These are phyloP conservation scores for Auriscalpium orientale DNA, from an alignment of 768 basidiomycete genomes.

Conservation along the genomic window DNA sequence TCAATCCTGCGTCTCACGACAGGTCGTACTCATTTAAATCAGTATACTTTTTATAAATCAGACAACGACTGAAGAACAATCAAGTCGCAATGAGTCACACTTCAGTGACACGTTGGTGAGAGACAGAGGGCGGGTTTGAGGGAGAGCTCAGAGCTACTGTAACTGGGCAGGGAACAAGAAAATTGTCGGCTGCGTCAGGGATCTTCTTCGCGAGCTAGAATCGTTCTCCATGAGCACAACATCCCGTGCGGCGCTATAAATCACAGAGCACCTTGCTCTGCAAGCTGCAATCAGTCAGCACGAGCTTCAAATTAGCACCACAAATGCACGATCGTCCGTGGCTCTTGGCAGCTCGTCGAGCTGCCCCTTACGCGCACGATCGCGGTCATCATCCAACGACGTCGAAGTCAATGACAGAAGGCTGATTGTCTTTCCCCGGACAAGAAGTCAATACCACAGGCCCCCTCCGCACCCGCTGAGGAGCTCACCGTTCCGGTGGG, in stretches of 20 bases:
- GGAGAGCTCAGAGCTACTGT: no score
- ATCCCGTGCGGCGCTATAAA: no score
- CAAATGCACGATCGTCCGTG: no score
- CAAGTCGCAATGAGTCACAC: neutral
- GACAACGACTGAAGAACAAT: conserved; percentile 5
- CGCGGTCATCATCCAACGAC: conserved; percentile 66
- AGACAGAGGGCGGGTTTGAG: no score
- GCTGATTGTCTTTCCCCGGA: conserved; percentile 80
- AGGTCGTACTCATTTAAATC: conserved; percentile 27
- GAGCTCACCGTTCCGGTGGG: conserved; percentile 77
- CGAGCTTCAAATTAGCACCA: no score
- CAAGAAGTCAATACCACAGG: neutral
- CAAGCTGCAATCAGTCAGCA: no score
- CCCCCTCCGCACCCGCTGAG: neutral
- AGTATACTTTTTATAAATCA: conserved; percentile 20
- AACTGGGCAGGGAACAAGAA: no score
- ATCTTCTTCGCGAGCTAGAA: conserved; percentile 70
- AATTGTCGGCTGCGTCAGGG: no score
- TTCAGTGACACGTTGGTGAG: no score
- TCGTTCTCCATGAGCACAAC: no score
- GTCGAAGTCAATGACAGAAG: conserved; percentile 69
- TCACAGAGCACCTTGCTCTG: conserved; percentile 67
- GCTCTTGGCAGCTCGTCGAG: conserved; percentile 30
- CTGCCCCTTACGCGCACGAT: conserved; percentile 61
- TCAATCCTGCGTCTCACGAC: conserved; percentile 17